Base-by-base conservation (phyloP, 306 rosid genomes). In the Chamaecrista fasciculata region DNA sequence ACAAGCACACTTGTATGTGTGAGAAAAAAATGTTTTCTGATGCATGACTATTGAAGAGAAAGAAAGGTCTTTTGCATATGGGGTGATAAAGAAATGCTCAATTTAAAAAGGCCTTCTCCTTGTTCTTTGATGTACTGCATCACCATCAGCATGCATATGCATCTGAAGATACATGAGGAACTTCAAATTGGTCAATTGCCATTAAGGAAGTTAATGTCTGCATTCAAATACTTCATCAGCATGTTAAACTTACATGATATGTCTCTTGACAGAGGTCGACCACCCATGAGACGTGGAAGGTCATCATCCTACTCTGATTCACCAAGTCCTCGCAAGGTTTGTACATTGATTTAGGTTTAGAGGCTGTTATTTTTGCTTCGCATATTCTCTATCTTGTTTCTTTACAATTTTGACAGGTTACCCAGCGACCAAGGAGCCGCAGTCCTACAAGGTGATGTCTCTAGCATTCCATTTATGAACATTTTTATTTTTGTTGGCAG, bases 321-420 rank as follows among this genome's bases (percentile, higher is more conserved):
- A 39, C 96, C 96, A 67, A 88, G 90, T 82, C 96, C 96, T 23
- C 88, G 87, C 75, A 90, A 92, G 96, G 98, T 92, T 92, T 69
- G 21, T 28, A 49, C 53, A 0, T 21, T 72, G 12, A 11, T 40
- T 29, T 55, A 49, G 25, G 26, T 61, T 59, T 78, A 36, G 34
- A 36, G 26, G 21, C 1, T 42, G 16, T 63, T 77, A 25, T 6
- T 65, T 42, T 73, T 62, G 4, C 53, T 14, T 5, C 59, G 37
- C 33, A 53, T 23, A 24, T 62, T 52, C 37, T 29, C 53, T 67
- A 36, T 57, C 62, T 57, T 62, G 3, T 34, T 44, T 58, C 12
- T 67, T 69, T 55, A 47, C 55, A 50, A 58, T 63, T 29, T 46
- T 63, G 52, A 46, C 86, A 92, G 96, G 82, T 78, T 14, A 47